phyloP scores from a whole-genome alignment of 805 yeast genomes.

The Lachancea cidri region DNA sequence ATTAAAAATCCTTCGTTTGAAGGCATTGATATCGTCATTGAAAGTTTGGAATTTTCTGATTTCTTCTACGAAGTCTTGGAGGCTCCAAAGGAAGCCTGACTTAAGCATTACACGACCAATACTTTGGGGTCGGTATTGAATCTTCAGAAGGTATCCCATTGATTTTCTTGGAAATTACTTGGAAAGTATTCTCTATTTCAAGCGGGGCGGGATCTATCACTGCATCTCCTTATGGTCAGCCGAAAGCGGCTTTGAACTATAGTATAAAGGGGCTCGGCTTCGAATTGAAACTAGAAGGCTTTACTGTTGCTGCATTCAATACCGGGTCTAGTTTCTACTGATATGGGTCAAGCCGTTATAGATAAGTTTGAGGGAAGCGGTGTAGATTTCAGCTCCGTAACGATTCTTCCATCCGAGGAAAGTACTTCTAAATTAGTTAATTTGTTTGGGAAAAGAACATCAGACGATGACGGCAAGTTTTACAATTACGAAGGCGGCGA shows the following conservation, averaged over 20 bases:
- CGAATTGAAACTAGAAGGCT: conserved; percentile 25
- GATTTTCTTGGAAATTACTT: conserved; percentile 15
- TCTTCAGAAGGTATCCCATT: conserved; percentile 17
- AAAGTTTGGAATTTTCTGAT: conserved; percentile 29
- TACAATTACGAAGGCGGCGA: not conserved
- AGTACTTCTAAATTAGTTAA: conserved; percentile 18
- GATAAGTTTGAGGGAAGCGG: conserved; percentile 3
- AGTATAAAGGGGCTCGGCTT: conserved; percentile 22
- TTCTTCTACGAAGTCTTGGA: conserved; percentile 21
- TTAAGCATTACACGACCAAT: conserved; percentile 11
- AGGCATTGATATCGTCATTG: conserved; percentile 28
- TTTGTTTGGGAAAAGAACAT: conserved; percentile 17
- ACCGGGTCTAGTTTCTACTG: conserved; percentile 39
- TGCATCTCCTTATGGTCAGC: conserved; percentile 31
- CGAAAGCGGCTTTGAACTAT: conserved; percentile 38
- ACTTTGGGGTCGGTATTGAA: conserved; percentile 12
- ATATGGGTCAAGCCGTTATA: conserved; percentile 23
- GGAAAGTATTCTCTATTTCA: conserved; percentile 26
- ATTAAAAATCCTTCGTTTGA: conserved; percentile 12
- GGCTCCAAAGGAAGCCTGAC: conserved; percentile 8
- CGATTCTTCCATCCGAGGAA: conserved; percentile 22
- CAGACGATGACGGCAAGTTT: conserved; percentile 13
- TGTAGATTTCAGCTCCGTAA: conserved; percentile 3
- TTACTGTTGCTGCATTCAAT: conserved; percentile 31
- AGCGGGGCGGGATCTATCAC: conserved; percentile 23